A percentile compares a stretch with the other conserved stretches of the same genome.
Conservation (phyloP, 2,329 filamentous ascomycete species). For the Colletotrichum incanum region DNA sequence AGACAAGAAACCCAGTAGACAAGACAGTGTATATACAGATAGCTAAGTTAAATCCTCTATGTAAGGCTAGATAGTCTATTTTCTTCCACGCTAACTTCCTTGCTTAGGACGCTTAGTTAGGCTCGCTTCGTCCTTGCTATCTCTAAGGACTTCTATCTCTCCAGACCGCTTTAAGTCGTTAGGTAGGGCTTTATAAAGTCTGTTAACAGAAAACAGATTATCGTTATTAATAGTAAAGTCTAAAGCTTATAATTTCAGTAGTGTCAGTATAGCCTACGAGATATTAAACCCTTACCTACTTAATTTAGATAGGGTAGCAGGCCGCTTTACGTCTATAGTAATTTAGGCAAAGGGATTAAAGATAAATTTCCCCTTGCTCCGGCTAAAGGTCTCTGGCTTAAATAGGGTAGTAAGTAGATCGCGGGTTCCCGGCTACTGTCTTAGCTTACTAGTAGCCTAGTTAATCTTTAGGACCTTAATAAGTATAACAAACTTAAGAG, state of each 20-base stretch:
- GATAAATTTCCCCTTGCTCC: background rate
- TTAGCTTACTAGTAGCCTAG: constrained; percentile 5
- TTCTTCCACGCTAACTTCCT: background rate
- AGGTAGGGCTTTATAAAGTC: background rate
- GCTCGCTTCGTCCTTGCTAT: background rate
- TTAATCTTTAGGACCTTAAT: constrained; percentile 9
- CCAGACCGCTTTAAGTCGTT: background rate
- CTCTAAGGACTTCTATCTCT: constrained; percentile 3
- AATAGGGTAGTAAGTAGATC: background rate
- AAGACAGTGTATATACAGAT: background rate
- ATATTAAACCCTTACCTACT: background rate
- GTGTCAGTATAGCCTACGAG: background rate
- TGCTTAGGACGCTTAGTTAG: background rate
- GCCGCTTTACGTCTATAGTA: background rate
- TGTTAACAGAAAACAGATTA: background rate
- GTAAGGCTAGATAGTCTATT: background rate
- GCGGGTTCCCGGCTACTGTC: background rate
- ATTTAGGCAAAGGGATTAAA: background rate
- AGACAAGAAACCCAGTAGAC: background rate
- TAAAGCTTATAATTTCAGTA: background rate
- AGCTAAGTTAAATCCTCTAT: background rate
- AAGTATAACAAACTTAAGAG: background rate
- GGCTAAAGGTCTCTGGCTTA: background rate
- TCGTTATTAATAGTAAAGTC: background rate
- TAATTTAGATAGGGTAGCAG: background rate